Base-by-base conservation (phyloP, 179 eudicot genomes). In the Sideroxylon spinosum region DNA sequence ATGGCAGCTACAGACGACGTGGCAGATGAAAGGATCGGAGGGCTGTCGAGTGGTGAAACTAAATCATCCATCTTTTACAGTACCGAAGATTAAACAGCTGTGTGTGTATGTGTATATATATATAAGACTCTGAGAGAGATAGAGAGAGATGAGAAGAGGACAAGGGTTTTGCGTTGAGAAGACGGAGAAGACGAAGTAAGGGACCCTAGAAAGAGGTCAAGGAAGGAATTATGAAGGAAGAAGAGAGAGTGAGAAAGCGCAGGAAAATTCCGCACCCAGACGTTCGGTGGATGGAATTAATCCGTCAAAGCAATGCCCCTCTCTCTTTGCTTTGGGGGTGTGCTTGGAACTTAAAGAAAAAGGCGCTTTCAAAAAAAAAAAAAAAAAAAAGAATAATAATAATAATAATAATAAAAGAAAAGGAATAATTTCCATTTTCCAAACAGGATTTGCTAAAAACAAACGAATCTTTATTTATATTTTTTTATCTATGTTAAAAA, bases 11-110 rank as follows among this genome's bases (percentile, higher is more conserved):
- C 83, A 25, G 44, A 37, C 77, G 86, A 74, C 22, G 79, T 75
- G 23, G 81, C 23, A 6, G 76, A 23, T 28, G 79, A 62, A 22
- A 61, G 49, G 82, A 84, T 83, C 83, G 84, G 81, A 37, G 75
- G 46, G 13, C 71, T 68, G 19, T 60, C 61, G 52, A 32, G 22
- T 0, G 82, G n/a, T 22, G 78, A 29, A 0, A 68, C 22, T 52
- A 75, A 81, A 19, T 86, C 82, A 69, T 82, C 81, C 89, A 88
- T 85, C 44, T 75, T 16, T 50, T 53, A n/a, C 19, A 56, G 22
- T 11, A 14, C 4, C 3, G 66, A 4, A 37, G 44, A 37, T 4
- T 37, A 6, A 37, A 37, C 44, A 37, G 44, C 44, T 37, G 6
- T 37, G 3, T 32, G 37, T 32, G 37, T 32, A 3, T 32, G 37